phyloP scores from a whole-genome alignment of 106 monocot species.

The Phalaenopsis equestris region DNA sequence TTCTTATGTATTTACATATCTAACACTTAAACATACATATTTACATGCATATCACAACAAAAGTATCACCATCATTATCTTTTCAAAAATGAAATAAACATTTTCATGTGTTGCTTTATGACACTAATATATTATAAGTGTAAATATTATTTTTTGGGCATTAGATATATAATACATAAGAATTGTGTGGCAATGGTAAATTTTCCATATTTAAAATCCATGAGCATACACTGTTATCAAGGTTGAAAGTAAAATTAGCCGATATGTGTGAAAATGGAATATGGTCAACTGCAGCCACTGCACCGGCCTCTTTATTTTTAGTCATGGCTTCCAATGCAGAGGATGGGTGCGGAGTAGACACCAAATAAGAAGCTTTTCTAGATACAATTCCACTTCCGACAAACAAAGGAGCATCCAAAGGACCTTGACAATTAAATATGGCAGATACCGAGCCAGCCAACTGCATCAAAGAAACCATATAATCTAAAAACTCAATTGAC shows the following conservation, averaged over 20 bases:
- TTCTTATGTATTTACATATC: no score
- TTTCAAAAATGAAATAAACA: no score
- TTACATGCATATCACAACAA: no score
- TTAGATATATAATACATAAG: no score
- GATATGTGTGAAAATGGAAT: constrained; percentile 94
- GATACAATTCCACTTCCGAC: constrained; percentile 95
- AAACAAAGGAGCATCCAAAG: constrained; percentile 85
- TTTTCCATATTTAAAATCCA: no score
- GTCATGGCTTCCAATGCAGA: constrained; percentile 79
- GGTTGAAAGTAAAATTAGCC: constrained; percentile 95
- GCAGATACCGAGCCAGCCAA: constrained; percentile 94
- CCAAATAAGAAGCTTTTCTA: constrained; percentile 57
- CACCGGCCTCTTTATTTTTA: constrained; percentile 85
- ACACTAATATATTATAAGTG: no score
- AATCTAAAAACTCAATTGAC: neutral
- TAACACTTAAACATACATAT: no score
- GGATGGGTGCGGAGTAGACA: constrained; percentile 37
- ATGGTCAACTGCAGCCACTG: constrained; percentile 94
- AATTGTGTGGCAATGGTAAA: no score
- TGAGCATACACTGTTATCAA: constrained; percentile 82
- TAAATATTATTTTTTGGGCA: no score
- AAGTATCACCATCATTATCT: no score
- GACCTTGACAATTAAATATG: constrained; percentile 97
- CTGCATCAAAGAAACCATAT: constrained; percentile 25
- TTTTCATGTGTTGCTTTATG: no score